Evolutionary conservation across 768 basidiomycete species (phyloP).

Genomic region (Leccinum barrowsii): DNA sequence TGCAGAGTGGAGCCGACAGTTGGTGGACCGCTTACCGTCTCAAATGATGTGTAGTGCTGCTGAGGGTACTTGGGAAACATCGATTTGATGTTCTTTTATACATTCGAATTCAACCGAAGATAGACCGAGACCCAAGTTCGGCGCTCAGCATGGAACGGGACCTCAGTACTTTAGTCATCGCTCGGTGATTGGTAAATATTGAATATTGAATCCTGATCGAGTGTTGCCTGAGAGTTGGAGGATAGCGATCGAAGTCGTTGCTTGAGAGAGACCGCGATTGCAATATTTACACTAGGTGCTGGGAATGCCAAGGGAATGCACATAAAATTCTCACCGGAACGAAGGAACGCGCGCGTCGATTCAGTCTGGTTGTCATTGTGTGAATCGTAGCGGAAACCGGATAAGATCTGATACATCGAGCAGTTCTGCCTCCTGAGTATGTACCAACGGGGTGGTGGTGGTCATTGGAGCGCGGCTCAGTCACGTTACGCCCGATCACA

Average conservation of each 20-base stretch:
- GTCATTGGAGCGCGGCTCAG: too few relatives aligned
- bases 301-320: background rate
- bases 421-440: too few relatives aligned
- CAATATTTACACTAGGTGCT: background rate
- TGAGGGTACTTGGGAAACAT: background rate
- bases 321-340: background rate
- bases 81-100: background rate
- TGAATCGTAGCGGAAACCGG: slow-evolving; percentile 15
- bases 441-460: too few relatives aligned
- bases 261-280: background rate
- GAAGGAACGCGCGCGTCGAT: background rate
- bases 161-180: background rate
- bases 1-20: background rate
- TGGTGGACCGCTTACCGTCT: background rate
- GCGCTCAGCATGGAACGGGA: background rate
- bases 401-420: background rate
- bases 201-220: background rate
- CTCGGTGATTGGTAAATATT: background rate
- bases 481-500: too few relatives aligned
- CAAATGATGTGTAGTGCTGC: background rate
- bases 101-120: background rate
- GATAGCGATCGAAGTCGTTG: background rate
- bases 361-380: background rate
- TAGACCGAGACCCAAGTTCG: background rate
- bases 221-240: background rate